A percentile compares a stretch with the other conserved stretches of the same genome.
These are phyloP conservation scores for Phytophthora tubulina DNA, from an alignment of 352 stramenopile genomes.

Conservation along the genomic window DNA sequence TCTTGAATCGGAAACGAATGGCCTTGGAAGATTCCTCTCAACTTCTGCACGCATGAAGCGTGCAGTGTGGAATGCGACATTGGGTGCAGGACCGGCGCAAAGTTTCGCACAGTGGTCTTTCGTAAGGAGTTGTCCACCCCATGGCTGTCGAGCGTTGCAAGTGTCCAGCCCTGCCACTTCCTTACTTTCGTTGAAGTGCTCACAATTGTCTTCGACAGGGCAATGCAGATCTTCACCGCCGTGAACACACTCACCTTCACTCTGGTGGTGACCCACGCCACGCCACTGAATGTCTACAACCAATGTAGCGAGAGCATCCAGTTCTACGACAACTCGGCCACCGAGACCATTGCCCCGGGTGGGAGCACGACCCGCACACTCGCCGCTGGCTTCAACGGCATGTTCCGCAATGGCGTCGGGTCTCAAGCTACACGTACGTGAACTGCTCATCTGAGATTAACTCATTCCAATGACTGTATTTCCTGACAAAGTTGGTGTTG, in stretches of 20 bases:
- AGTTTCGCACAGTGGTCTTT: neutral
- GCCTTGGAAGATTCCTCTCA: slow-evolving; percentile 29
- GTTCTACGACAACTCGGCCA: slow-evolving; percentile 67
- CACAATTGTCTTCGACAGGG: slow-evolving; percentile 1
- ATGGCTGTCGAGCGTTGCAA: slow-evolving; percentile 10
- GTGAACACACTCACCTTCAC: slow-evolving; percentile 20
- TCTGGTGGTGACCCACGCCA: slow-evolving; percentile 28
- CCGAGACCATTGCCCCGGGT: slow-evolving; percentile 48
- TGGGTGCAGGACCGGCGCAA: slow-evolving; percentile 36
- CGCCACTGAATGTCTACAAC: slow-evolving; percentile 63
- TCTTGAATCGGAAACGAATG: slow-evolving; percentile 28
- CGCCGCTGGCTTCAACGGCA: slow-evolving; percentile 52
- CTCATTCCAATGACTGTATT: slow-evolving; percentile 1
- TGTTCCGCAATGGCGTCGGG: slow-evolving; percentile 66
- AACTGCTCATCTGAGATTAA: neutral
- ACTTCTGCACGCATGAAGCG: slow-evolving; percentile 37
- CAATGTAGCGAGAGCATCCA: slow-evolving; percentile 55
- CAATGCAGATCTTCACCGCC: slow-evolving; percentile 22
- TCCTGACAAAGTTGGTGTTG: slow-evolving; percentile 2
- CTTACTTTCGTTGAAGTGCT: slow-evolving; percentile 9
- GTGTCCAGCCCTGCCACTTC: slow-evolving; percentile 23
- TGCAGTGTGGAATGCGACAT: slow-evolving; percentile 29
- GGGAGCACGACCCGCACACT: slow-evolving; percentile 48
- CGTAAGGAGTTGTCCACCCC: no score
- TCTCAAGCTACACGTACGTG: slow-evolving; percentile 52